Percentiles rank a stretch among this genome's conserved stretches.
Conservation (phyloP, 768 basidiomycete genomes). For the Gloeostereum incarnatum region DNA sequence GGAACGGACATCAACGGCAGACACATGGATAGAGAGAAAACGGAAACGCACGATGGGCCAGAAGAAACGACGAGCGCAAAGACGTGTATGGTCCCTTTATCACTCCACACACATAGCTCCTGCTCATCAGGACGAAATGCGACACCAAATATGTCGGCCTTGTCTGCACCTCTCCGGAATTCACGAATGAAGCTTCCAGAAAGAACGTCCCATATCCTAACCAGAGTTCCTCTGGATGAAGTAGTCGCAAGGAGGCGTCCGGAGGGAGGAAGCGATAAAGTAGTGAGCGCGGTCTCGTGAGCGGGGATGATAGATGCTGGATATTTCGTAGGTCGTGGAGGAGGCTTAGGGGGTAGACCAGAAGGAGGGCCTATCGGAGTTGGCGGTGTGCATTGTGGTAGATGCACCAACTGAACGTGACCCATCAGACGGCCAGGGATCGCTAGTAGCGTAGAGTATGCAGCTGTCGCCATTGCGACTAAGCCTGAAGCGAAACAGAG, state of each 20-base stretch:
- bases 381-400: conserved; percentile 70
- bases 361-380: conserved; percentile 46
- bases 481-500: conserved; percentile 36
- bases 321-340: conserved; percentile 48
- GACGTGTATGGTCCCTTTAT: conserved; percentile 90
- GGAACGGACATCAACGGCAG: conserved; percentile 1
- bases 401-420: conserved; percentile 80
- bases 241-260: conserved; percentile 80
- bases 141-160: conserved; percentile 87
- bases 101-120: conserved; percentile 88
- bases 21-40: conserved; percentile 4
- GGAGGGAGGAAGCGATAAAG: conserved; percentile 68
- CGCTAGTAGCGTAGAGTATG: conserved; percentile 72
- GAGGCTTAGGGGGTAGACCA: conserved; percentile 42
- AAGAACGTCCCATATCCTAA: conserved; percentile 77
- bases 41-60: conserved; percentile 49
- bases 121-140: conserved; percentile 81
- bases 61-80: conserved; percentile 69
- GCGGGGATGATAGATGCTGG: conserved; percentile 78
- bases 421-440: conserved; percentile 83
- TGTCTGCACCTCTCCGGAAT: conserved; percentile 79
- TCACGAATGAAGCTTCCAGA: conserved; percentile 71
- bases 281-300: conserved; percentile 71
- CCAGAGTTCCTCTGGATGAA: conserved; percentile 73
- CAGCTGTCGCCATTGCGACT: conserved; percentile 69